These are phyloP conservation scores for Staphylotrichum longicolle DNA, from an alignment of 495 filamentous ascomycete species.

Conservation along the genomic window DNA sequence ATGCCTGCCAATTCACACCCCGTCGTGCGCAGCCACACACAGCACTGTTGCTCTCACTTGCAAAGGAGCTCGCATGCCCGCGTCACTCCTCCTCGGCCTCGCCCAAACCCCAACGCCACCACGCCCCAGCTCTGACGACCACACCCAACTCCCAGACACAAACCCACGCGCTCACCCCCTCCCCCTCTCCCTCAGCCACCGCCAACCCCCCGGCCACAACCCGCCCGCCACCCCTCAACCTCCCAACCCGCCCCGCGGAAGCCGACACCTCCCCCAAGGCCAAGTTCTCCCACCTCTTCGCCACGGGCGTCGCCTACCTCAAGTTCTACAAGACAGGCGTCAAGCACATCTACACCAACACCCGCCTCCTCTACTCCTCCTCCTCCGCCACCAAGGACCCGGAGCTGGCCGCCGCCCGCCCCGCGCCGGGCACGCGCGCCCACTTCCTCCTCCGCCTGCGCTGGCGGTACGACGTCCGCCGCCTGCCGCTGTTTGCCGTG, in stretches of 20 bases:
- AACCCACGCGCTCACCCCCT: not conserved
- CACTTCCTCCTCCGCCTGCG: constrained; percentile 33
- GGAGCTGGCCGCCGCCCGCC: not conserved
- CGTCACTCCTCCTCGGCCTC: not conserved
- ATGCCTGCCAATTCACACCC: not conserved
- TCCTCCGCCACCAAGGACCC: constrained; percentile 18
- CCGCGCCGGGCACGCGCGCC: constrained; percentile 20
- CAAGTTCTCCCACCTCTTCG: constrained; percentile 46
- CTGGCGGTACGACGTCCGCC: constrained; percentile 61
- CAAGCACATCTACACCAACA: constrained; percentile 61
- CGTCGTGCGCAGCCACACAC: not conserved
- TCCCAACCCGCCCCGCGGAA: constrained; percentile 45
- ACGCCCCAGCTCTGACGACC: not conserved
- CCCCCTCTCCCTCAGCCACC: constrained; percentile 17
- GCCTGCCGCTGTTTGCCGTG: constrained; percentile 72
- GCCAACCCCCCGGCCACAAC: constrained; percentile 61
- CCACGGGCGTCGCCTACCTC: constrained; percentile 58
- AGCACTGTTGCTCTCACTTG: not conserved
- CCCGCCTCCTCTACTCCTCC: constrained; percentile 28
- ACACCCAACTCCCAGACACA: not conserved
- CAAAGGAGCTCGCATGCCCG: not conserved
- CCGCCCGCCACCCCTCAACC: constrained; percentile 55
- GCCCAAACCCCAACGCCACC: not conserved
- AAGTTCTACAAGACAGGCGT: constrained; percentile 87
- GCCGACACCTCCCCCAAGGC: constrained; percentile 23